Evolutionary conservation across 257 asterid genomes (phyloP).

Genomic region (Nicotiana otophora): DNA sequence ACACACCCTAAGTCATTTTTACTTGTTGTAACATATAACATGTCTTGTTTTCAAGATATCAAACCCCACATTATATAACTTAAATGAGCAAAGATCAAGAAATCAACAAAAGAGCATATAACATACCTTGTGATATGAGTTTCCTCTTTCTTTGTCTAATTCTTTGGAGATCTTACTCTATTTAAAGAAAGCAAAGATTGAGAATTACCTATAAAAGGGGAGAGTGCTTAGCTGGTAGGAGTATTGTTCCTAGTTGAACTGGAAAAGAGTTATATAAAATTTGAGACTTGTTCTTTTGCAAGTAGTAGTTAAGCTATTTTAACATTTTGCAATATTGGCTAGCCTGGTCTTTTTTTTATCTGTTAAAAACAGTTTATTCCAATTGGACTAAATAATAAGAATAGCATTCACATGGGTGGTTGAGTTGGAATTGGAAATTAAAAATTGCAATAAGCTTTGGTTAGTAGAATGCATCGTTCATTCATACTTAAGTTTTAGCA

Average conservation of each 20-base stretch:
- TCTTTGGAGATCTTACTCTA: too few relatives aligned
- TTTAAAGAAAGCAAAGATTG: not conserved
- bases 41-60: too few relatives aligned
- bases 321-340: not conserved
- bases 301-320: not conserved
- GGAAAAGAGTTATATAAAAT: not conserved
- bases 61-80: too few relatives aligned
- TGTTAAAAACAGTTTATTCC: not conserved
- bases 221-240: not conserved
- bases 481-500: too few relatives aligned
- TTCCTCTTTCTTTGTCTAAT: not conserved
- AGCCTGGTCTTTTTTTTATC: not conserved
- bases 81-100: not conserved
- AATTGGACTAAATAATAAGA: not conserved
- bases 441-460: too few relatives aligned
- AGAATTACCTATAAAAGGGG: not conserved
- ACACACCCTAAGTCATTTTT: too few relatives aligned
- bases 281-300: not conserved
- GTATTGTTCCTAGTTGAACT: not conserved
- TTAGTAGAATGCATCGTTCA: too few relatives aligned
- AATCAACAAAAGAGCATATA: not conserved
- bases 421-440: too few relatives aligned
- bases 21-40: too few relatives aligned
- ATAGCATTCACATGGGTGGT: not conserved
- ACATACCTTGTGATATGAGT: not conserved